Base-by-base conservation (phyloP, 176 grass and related monocot genomes). In the Saccharum spontaneum region DNA sequence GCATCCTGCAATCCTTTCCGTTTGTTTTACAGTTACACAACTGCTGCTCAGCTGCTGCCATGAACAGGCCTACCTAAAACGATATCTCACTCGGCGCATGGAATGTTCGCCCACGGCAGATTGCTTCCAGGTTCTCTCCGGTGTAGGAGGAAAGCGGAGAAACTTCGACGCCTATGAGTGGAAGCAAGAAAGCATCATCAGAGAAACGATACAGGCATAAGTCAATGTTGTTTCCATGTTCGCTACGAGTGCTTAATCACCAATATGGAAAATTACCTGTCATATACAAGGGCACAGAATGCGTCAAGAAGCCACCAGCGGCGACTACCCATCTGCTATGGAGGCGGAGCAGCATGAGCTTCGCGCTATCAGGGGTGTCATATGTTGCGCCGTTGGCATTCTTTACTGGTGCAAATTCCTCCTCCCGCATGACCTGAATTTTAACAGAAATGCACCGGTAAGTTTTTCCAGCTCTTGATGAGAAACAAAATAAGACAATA, bases 321-420 rank as follows among this genome's bases (percentile, higher is more conserved):
- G 97, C 90, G n/a, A 99, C 93, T 1, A 99, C 97, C 97, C 97
- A 99, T 83, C 97, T 92, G 81, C 94, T 99, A 38, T 99, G 97
- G 75, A 99, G 97, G 23, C 97, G 97, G 26, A 99, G 97, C 44
- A 99, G 84, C 97, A 96, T 96, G 39, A 96, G 87, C 39, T 90
- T 91, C 7, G 97, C 90, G 4, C 79, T 88, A 54, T 99, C 97
- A 38, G 97, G 94, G 20, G 94, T 99, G 84, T 99, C 97, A 46
- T 99, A 96, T 17, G 70, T 87, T 59, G 97, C 71, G 2, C 97
- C 91, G 9, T 96, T 99, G 9, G 91, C 97, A 69, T 99, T 99
- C 88, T 99, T 99, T 30, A 99, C 94, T 44, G 94, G 97, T 36
- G 97, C 97, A 46, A 99, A 99, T 91, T 99, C 97, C 90, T 99